These are phyloP conservation scores for Knufia petricola DNA, from an alignment of 2,329 filamentous ascomycete species.

Conservation along the genomic window DNA sequence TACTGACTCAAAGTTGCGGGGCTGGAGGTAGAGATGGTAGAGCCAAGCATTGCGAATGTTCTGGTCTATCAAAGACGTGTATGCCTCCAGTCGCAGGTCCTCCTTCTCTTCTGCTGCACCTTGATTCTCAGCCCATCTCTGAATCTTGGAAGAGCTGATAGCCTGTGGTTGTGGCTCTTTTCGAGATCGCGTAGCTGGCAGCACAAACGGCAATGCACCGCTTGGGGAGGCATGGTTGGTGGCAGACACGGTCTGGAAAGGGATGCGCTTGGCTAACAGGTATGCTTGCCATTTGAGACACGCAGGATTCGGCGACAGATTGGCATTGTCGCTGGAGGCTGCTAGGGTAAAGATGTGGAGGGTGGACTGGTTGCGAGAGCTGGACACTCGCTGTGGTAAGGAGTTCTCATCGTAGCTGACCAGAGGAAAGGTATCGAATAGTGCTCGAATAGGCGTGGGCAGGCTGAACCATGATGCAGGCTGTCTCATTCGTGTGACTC, in stretches of 20 bases:
- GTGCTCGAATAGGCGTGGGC: conserved; percentile 64
- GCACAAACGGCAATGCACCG: conserved; percentile 78
- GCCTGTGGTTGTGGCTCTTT: conserved; percentile 34
- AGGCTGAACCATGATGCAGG: conserved; percentile 27
- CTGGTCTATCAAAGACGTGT: conserved; percentile 66
- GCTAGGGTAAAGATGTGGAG: conserved; percentile 63
- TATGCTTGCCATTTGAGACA: conserved; percentile 97
- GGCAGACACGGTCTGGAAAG: conserved; percentile 59
- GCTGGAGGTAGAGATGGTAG: conserved; percentile 69
- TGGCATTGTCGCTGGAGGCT: conserved; percentile 32
- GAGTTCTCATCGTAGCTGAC: conserved; percentile 63
- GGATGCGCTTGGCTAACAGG: conserved; percentile 63
- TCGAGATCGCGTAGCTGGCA: conserved; percentile 39
- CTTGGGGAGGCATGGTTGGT: conserved; percentile 90
- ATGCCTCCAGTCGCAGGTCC: conserved; percentile 58
- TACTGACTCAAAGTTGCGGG: conserved; percentile 54
- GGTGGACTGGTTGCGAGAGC: conserved; percentile 40
- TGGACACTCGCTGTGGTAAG: conserved; percentile 55
- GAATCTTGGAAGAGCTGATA: conserved; percentile 56
- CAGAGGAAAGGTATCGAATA: conserved; percentile 81
- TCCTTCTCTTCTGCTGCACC: conserved; percentile 40
- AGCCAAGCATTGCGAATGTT: conserved; percentile 82
- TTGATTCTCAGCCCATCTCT: conserved; percentile 50
- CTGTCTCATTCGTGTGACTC: conserved; percentile 13
- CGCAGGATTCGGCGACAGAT: conserved; percentile 76